Evolutionary conservation across 139 green algal genomes (phyloP), one percentile per base, ranked within the genome.

Genomic region (Micractinium conductrix): DNA sequence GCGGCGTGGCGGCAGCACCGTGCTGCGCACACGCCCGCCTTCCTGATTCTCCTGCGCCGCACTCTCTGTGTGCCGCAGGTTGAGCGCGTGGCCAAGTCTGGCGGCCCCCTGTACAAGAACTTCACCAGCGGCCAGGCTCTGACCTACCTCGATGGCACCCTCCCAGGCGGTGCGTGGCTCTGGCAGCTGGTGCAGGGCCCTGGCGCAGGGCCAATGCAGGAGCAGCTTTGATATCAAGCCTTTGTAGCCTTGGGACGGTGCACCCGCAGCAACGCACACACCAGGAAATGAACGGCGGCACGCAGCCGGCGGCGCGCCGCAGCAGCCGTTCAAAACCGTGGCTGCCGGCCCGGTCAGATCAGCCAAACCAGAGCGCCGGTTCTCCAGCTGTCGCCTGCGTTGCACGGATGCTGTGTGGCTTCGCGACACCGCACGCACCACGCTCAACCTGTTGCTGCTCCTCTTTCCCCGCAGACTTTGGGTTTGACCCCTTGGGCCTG

Each of bases 401-500:
- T n/a, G n/a, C n/a, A n/a, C n/a, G n/a, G n/a, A n/a, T n/a, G n/a
- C n/a, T n/a, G n/a, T n/a, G n/a, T n/a, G n/a, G n/a, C n/a, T n/a
- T n/a, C n/a, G n/a, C n/a, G n/a, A n/a, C n/a, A n/a, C n/a, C n/a
- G n/a, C n/a, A n/a, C n/a, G n/a, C n/a, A n/a, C n/a, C n/a, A n/a
- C n/a, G n/a, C n/a, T n/a, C n/a, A 4, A 1, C 58, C 58, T 43
- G 65, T 33, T 28, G 33, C 37, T 58, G 22, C 62, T 33, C n/a
- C n/a, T n/a, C n/a, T n/a, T n/a, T n/a, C 28, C 33, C 95, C 43
- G 96, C 81, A 80, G 90, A 93, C 79, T 93, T 88, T 65, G 90
- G 90, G 60, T 99, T 98, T 79, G 96, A 98, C 91, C 95, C 95
- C 80, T 93, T 99, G 44, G 97, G 97, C 85, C 94, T 99, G 72